Base-by-base conservation (phyloP, 164 flowering plant species). In the Amborella trichopoda region DNA sequence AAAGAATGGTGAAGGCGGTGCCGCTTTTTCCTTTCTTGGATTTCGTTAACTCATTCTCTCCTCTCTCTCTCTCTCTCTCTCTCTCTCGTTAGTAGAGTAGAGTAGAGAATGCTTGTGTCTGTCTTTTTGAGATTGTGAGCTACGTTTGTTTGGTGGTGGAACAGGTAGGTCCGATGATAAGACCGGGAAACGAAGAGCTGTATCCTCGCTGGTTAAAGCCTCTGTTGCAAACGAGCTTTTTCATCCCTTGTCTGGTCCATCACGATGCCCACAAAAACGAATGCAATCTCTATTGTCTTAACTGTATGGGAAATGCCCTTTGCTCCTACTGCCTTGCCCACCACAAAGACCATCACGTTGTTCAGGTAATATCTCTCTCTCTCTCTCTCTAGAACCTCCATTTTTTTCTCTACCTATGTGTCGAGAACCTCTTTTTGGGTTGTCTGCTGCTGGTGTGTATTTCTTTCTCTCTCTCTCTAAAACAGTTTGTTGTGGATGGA, bases 281-380 rank as follows among this genome's bases (percentile, higher is more conserved):
- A 66, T 81, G 90, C 61, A 81, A 81, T 36, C 23, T 74, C 64
- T 81, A 58, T 52, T 81, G 90, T 40, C 62, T 81, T 60, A 81
- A 81, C 42, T 81, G 90, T 53, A 56, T 59, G 59, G 78, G 69
- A 4, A 52, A 56, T 39, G 71, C 90, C 27, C 46, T 78, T 34
- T 81, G 90, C 40, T 70, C 85, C 21, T 72, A 68, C 63, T 78
- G 90, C 56, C 48, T 76, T 47, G 43, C 63, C 24, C 37, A 62
- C 53, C 90, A 81, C 65, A 68, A 50, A 39, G 70, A 72, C 50
- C 90, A 81, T 54, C 74, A 53, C 42, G 62, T 72, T 51, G 61
- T 81, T 60, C 90, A 81, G 70, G 90, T 76, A 2, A 5, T 52
- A 30, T 13, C 12, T 26, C 13, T 3, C 4, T 18, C 0, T 10